These are phyloP conservation scores for Apiospora koreana DNA, from an alignment of 2,329 filamentous ascomycete genomes.

Conservation along the genomic window DNA sequence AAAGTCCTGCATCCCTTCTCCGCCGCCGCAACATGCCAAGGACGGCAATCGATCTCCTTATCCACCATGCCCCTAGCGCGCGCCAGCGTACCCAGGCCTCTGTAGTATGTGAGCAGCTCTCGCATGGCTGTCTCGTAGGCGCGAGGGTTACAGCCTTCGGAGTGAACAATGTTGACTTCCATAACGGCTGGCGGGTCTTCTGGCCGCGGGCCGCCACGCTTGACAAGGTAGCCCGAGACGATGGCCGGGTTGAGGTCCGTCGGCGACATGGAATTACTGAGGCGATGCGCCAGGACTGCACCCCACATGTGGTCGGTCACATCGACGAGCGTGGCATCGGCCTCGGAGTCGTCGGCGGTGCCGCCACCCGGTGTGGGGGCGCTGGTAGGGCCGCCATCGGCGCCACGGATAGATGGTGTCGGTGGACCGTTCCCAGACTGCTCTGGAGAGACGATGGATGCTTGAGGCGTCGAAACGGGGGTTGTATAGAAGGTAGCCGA, in stretches of 20 bases:
- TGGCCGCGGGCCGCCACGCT: slow-evolving; percentile 55
- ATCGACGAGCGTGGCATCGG: slow-evolving; percentile 71
- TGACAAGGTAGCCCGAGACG: slow-evolving; percentile 66
- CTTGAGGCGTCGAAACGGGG: slow-evolving; percentile 68
- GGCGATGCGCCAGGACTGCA: slow-evolving; percentile 66
- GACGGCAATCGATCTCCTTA: slow-evolving; percentile 61
- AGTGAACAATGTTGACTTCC: slow-evolving; percentile 65
- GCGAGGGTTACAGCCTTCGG: slow-evolving; percentile 52
- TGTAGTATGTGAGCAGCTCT: slow-evolving; percentile 71
- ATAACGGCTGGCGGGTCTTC: slow-evolving; percentile 63
- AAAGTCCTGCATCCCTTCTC: slow-evolving; percentile 52
- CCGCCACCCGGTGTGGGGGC: slow-evolving; percentile 47
- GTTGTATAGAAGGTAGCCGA: slow-evolving; percentile 56
- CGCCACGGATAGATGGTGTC: slow-evolving; percentile 45
- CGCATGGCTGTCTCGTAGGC: slow-evolving; percentile 65
- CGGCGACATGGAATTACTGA: slow-evolving; percentile 59
- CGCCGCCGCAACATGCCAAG: slow-evolving; percentile 76
- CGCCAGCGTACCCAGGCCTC: slow-evolving; percentile 69
- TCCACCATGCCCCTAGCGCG: slow-evolving; percentile 65
- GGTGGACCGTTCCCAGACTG: slow-evolving; percentile 50
- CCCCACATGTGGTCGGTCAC: slow-evolving; percentile 76
- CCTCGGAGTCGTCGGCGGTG: slow-evolving; percentile 47
- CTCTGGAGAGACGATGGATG: slow-evolving; percentile 61
- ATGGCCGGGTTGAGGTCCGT: slow-evolving; percentile 59
- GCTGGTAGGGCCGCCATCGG: slow-evolving; percentile 24